Evolutionary conservation across 345 rosid species (phyloP), one percentile per base, ranked within the genome.

Genomic region (Pelargonium nanum): DNA sequence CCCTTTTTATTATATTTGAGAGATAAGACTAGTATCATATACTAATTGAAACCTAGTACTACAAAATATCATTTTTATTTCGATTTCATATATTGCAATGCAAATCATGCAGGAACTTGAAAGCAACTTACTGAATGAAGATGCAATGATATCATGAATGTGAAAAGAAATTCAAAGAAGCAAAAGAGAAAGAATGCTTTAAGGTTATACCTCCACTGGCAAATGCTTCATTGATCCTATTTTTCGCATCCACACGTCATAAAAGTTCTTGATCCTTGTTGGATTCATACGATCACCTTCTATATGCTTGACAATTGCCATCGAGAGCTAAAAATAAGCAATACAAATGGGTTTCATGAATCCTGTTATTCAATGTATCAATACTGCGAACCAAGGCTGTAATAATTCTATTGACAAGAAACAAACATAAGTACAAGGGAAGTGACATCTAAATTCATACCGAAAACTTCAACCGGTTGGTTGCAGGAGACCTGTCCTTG

Each of bases 221-320:
- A 59, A 63, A 26, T 65, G 70, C 55, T 23, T 70, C 50, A 24
- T 57, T 26, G 74, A 63, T 51, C 79, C 83, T 64, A 77, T 83
- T 82, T 83, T 78, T 65, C 81, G 65, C 74, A 77, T 83, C 96
- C 95, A 89, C 64, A 76, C 77, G 71, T 82, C 89, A 60, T 75
- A 92, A 7, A 81, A 68, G 57, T 64, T 53, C 53, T 65, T 69
- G 67, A 92, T 74, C 62, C 75, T 73, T 7, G 44, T 62, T 8
- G 73, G 53, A 40, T 70, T 71, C 26, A 70, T 53, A 20, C 44
- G 25, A 6, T 65, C 72, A 60, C 70, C 60, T 22, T 74, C 67
- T 51, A 78, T 61, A 70, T 61, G 89, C 61, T 74, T 70, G 19
- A 85, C 68, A 60, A 89, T 70, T 66, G 78, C 77, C 84, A 92